These are phyloP conservation scores for Trypanosoma boissoni DNA, from an alignment of 208 protist species.

Conservation along the genomic window DNA sequence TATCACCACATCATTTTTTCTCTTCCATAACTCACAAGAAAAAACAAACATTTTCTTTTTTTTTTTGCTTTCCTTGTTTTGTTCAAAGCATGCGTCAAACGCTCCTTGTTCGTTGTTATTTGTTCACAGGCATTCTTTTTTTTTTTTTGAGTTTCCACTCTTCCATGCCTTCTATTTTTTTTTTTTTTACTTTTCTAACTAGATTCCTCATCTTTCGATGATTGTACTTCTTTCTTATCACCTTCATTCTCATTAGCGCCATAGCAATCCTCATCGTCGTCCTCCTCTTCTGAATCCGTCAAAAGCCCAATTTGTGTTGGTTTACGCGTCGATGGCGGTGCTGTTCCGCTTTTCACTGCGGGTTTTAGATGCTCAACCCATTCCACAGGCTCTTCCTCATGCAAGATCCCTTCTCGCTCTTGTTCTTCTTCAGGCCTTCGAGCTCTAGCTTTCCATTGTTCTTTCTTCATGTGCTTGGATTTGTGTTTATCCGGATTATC, in stretches of 20 bases:
- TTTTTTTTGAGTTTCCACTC: not conserved
- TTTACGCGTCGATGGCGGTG: not conserved
- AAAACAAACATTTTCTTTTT: not conserved
- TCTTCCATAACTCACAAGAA: too few species aligned
- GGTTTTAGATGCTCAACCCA: too few species aligned
- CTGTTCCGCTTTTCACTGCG: too few species aligned
- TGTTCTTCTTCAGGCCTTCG: not conserved
- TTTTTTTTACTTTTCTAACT: constrained; percentile 14
- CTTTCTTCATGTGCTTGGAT: too few species aligned
- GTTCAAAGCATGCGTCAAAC: not conserved
- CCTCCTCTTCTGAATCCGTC: constrained; percentile 60
- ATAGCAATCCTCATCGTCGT: constrained; percentile 25
- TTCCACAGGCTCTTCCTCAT: too few species aligned
- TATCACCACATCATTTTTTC: too few species aligned
- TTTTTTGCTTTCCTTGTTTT: too few species aligned
- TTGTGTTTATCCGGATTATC: constrained; percentile 69
- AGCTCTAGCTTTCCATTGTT: too few species aligned
- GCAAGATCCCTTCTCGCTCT: constrained; percentile 5
- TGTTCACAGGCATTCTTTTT: not conserved
- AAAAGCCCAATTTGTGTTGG: constrained; percentile 52
- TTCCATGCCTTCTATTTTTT: constrained; percentile 2
- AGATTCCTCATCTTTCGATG: not conserved
- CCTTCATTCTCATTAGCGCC: not conserved
- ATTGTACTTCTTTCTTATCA: not conserved
- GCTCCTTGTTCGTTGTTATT: not conserved